Evolutionary conservation across 345 rosid genomes (phyloP), one percentile per base, ranked within the genome.

Genomic region (Mallotus nudiflorus): DNA sequence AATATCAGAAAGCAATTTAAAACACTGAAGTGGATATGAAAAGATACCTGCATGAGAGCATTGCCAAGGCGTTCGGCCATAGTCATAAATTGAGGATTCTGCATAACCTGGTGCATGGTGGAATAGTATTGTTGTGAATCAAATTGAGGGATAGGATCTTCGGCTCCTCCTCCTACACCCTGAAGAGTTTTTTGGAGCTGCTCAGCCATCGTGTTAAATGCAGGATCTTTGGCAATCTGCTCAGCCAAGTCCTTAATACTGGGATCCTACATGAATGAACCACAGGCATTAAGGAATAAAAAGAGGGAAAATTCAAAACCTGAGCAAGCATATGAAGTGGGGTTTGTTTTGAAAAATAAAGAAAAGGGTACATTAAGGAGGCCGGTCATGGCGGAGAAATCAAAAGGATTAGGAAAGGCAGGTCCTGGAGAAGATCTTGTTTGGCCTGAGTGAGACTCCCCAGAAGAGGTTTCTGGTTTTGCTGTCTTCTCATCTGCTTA

Each of bases 21-120:
- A 33, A 33, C 6, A 33, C 37, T 6, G 9, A 42, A 42, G 46
- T 1, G 46, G 46, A 4, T 9, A 42, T 5, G 11, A 12, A 42
- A 42, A 33, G 37, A 49, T 73, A 90, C 99, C 99, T 92, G 90
- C 82, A 95, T 88, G 64, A 95, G 76, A 31, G 97, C 94, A 83
- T 25, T 82, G 58, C 98, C 99, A 77, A 95, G 98, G 51, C 83
- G 91, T 82, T 95, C 94, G 0, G 99, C 99, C 99, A 95, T 95
- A 18, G 89, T 82, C 91, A 85, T 84, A 80, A 95, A 92, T 46
- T 89, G 94, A 40, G 97, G 99, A 82, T 95, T 95, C 82, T 92
- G 88, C 97, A 95, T 92, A 80, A 95, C 98, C 78, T 95, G 97
- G 64, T 90, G 92, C 96, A 95, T 89, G 12, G 99, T 95, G 53